Evolutionary conservation across 169 alveolate genomes (phyloP).

Genomic region (Cryptosporidium ryanae): DNA sequence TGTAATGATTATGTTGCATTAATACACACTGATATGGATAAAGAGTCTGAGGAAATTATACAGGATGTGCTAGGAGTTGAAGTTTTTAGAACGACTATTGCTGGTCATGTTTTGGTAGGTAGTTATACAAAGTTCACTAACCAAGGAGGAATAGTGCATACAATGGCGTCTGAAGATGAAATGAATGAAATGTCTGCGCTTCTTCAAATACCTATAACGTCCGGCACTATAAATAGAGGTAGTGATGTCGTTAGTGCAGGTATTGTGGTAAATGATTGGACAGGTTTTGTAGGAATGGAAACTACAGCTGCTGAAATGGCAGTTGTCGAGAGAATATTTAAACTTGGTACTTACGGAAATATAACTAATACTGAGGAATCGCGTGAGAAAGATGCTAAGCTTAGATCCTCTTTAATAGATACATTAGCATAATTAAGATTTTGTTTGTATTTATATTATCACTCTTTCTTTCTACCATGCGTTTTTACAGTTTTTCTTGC

Average conservation of each 20-base stretch:
- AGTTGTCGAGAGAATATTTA: conserved; percentile 94
- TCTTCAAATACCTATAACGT: conserved; percentile 95
- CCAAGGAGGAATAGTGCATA: conserved; percentile 97
- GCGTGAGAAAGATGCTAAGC: conserved; percentile 75
- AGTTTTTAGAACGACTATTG: conserved; percentile 98
- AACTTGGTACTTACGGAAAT: conserved; percentile 84
- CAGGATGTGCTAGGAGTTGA: conserved; percentile 97
- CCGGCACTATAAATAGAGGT: conserved; percentile 99
- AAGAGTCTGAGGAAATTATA: conserved; percentile 98
- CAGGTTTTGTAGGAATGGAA: conserved; percentile 98
- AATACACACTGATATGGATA: conserved; percentile 97
- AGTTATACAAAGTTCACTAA: conserved; percentile 95
- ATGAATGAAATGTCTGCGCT: conserved; percentile 96
- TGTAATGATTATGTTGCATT: conserved; percentile 98
- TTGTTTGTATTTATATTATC: neutral
- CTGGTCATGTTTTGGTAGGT: conserved; percentile 98
- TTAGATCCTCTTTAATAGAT: conserved; percentile 81
- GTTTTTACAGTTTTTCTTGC: neutral
- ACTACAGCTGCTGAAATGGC: conserved; percentile 98
- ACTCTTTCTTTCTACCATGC: conserved; percentile 1
- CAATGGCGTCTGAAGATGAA: conserved; percentile 96
- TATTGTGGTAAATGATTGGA: conserved; percentile 97
- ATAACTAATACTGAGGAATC: conserved; percentile 77
- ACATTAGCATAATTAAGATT: conserved; percentile 70
- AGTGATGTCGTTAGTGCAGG: conserved; percentile 96